These are phyloP conservation scores for Rhododendron ovatum DNA, from an alignment of 148 eudicot genomes.

Conservation along the genomic window DNA sequence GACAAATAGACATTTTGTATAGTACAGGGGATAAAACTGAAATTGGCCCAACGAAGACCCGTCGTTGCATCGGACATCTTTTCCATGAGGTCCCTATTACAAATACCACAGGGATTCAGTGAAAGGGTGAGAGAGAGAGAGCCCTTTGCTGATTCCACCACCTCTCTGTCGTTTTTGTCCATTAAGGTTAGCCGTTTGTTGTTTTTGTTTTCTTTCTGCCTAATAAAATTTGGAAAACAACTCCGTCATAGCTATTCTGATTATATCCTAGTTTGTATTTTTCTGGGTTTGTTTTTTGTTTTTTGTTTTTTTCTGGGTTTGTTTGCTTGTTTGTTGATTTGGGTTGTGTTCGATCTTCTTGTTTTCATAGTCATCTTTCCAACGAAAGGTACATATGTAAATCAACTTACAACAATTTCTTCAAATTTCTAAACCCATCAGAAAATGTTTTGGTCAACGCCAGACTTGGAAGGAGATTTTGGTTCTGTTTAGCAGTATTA, in stretches of 20 bases:
- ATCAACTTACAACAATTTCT: not conserved
- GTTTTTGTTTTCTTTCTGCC: not conserved
- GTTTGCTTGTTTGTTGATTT: not conserved
- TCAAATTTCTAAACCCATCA: not conserved
- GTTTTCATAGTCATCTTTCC: not conserved
- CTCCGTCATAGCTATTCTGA: not conserved
- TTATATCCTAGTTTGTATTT: not conserved
- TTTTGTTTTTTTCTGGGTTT: not conserved
- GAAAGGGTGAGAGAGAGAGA: not conserved
- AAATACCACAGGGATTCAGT: not conserved
- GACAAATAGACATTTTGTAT: no score
- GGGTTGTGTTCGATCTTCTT: not conserved
- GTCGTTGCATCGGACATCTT: not conserved
- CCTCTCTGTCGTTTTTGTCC: not conserved
- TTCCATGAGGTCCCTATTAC: no score
- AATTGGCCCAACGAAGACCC: not conserved
- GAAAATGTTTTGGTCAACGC: not conserved
- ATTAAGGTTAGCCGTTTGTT: not conserved
- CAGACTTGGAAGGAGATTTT: not conserved
- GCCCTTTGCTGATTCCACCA: not conserved
- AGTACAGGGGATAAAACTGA: not conserved
- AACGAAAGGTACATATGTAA: not conserved
- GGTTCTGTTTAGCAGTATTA: not conserved
- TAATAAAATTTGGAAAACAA: not conserved
- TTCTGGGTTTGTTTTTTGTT: not conserved